phyloP scores from a whole-genome alignment of 805 yeast genomes.

The Pichia insulana region DNA sequence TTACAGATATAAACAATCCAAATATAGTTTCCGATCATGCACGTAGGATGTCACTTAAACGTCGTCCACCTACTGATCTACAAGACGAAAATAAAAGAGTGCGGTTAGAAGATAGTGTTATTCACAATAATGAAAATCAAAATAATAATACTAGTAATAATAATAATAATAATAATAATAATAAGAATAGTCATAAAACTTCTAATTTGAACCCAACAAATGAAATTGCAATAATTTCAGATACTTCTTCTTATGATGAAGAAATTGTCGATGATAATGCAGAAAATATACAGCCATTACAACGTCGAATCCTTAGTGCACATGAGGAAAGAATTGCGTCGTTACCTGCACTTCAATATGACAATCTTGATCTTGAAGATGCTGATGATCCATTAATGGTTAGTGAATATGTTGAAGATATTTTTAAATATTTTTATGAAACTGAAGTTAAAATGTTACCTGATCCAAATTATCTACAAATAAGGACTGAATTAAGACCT shows the following conservation, averaged over 20 bases:
- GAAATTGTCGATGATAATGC: not conserved
- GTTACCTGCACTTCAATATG: conserved; percentile 40
- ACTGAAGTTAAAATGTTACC: conserved; percentile 70
- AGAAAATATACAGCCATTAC: conserved; percentile 1
- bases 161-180: too few relatives aligned
- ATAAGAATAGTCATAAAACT: too few relatives aligned
- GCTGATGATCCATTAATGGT: conserved; percentile 78
- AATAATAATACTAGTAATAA: too few relatives aligned
- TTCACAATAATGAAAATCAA: not conserved
- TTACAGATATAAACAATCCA: not conserved
- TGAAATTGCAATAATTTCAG: too few relatives aligned
- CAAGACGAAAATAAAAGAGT: conserved; percentile 33
- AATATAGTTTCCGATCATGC: conserved; percentile 3
- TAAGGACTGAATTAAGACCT: conserved; percentile 64
- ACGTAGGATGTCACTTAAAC: conserved; percentile 32
- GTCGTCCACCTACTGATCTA: conserved; percentile 46
- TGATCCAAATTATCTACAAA: conserved; percentile 53
- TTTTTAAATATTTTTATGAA: conserved; percentile 69
- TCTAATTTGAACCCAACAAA: too few relatives aligned
- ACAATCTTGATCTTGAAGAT: conserved; percentile 66
- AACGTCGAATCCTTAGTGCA: not conserved
- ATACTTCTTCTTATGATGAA: not conserved
- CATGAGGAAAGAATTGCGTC: conserved; percentile 14
- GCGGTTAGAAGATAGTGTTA: conserved; percentile 21
- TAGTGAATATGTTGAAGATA: conserved; percentile 82